Base-by-base conservation (phyloP, 257 asterid genomes). In the Salvia splendens region DNA sequence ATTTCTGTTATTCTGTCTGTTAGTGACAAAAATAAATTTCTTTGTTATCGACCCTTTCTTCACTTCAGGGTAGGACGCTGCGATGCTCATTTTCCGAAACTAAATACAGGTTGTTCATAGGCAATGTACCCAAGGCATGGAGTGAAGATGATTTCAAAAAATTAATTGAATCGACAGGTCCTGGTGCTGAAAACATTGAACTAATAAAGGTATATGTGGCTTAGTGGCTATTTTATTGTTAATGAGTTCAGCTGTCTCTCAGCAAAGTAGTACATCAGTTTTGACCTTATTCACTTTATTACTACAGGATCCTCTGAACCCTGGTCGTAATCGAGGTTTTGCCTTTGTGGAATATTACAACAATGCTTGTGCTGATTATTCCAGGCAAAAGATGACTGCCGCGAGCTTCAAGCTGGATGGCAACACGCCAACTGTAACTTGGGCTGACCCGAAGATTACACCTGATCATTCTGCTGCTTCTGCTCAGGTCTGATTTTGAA, bases 331-430 rank as follows among this genome's bases (percentile, higher is more conserved):
- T 73, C 95, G 97, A 53, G 98, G 98, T 61, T 92, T 92, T 82
- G 95, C 97, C 66, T 92, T 92, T 75, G 95, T 92, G 68, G 97
- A 89, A 71, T 92, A 92, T 79, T 87, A 86, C 86, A 89, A 92
- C 82, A 87, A 89, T 80, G 98, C 95, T 10, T 92, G 98, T 82
- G 98, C 98, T 73, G 97, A 92, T 74, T 89, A 84, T 79, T 86
- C 97, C 24, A 79, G 91, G 84, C 92, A 80, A 76, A 80, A 82
- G 79, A 82, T 92, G 96, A 61, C 86, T 59, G 75, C 75, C 68
- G 81, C 76, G n/a, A 80, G 75, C 79, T 89, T 89, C 80, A 92
- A 86, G 86, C 76, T 92, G 65, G 95, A 89, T 54, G 93, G 95
- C 16, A 84, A 87, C 72, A 74, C 86, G 38, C 98, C 96, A 43